Evolutionary conservation across 2,329 filamentous ascomycete species (phyloP).

Genomic region (Sporothrix inflata): DNA sequence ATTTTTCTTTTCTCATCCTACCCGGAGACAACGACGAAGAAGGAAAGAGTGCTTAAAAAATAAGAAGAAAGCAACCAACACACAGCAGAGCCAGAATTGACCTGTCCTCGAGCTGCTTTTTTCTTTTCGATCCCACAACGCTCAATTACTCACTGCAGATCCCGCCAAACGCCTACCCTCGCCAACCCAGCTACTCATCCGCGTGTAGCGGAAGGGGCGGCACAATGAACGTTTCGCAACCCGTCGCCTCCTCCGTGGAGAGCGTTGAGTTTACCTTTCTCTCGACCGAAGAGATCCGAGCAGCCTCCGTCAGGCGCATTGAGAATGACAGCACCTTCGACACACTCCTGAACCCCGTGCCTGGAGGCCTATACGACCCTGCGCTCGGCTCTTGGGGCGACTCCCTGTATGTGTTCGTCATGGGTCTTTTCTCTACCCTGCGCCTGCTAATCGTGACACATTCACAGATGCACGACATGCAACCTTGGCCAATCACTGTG

Average conservation of each 20-base stretch:
- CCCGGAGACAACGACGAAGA: background rate
- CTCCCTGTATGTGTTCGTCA: slow-evolving; percentile 64
- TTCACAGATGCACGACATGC: slow-evolving; percentile 82
- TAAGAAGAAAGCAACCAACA: background rate
- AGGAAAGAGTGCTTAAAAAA: background rate
- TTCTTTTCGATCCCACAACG: background rate
- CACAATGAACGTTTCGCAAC: slow-evolving; percentile 74
- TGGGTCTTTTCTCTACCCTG: background rate
- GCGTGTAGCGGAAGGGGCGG: background rate
- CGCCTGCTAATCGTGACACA: background rate
- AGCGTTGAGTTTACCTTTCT: slow-evolving; percentile 90
- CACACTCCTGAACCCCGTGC: slow-evolving; percentile 82
- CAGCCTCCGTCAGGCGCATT: slow-evolving; percentile 90
- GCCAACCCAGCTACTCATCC: background rate
- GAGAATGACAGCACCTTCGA: slow-evolving; percentile 95
- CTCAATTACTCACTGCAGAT: background rate
- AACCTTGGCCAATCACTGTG: slow-evolving; percentile 80
- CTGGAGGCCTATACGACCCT: slow-evolving; percentile 89
- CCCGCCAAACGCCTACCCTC: background rate
- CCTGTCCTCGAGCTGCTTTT: background rate
- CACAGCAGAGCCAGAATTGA: background rate
- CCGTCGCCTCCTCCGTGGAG: slow-evolving; percentile 79
- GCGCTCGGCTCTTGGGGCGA: slow-evolving; percentile 90
- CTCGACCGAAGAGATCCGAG: slow-evolving; percentile 77
- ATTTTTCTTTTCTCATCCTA: slow-evolving; percentile 29